These are phyloP conservation scores for Phytophthora crassamura DNA, from an alignment of 352 stramenopile species.

Conservation along the genomic window DNA sequence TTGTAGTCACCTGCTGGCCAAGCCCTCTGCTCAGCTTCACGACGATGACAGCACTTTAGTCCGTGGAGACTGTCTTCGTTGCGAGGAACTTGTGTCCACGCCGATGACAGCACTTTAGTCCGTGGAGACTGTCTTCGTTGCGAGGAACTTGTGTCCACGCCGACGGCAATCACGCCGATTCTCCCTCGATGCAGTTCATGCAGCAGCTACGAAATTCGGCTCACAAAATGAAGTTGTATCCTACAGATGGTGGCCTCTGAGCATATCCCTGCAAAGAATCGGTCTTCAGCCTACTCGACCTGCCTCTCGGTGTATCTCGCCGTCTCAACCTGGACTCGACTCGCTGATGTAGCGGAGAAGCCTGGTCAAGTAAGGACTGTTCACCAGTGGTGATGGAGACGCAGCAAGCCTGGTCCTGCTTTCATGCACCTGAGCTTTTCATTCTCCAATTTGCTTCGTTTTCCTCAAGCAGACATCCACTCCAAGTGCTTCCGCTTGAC, in stretches of 20 bases:
- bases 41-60: too few relatives aligned
- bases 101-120: too few relatives aligned
- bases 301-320: conserved; percentile 18
- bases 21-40: background rate
- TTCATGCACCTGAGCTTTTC: conserved; percentile 7
- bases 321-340: background rate
- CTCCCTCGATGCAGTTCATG: background rate
- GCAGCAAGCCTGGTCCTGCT: background rate
- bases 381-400: background rate
- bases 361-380: background rate
- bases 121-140: too few relatives aligned
- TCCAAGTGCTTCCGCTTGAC: conserved; percentile 11
- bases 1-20: too few relatives aligned
- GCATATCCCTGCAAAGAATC: conserved; percentile 37
- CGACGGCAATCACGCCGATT: background rate
- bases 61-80: too few relatives aligned
- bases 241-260: conserved; percentile 22
- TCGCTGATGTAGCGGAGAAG: conserved; percentile 3
- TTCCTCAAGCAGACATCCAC: conserved; percentile 16
- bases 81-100: too few relatives aligned
- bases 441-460: conserved; percentile 38
- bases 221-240: conserved; percentile 9
- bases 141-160: background rate
- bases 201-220: conserved; percentile 1
- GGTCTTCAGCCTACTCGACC: conserved; percentile 16